phyloP scores from a whole-genome alignment of 1,139 yeast genomes.

The Wickerhamomyces sp. region DNA sequence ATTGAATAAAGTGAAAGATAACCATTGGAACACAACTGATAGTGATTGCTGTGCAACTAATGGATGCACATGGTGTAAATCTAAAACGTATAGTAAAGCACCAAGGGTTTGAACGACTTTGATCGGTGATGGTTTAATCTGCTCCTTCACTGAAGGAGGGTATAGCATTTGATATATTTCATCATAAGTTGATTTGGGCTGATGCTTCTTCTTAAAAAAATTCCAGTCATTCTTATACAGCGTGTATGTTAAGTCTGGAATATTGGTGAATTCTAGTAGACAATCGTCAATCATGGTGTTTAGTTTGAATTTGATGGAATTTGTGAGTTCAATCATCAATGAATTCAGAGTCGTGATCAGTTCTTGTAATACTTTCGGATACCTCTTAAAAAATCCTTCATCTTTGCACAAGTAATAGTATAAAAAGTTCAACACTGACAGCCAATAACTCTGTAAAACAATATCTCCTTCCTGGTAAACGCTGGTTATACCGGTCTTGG shows the following conservation, averaged over 20 bases:
- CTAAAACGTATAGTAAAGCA: constrained; percentile 81
- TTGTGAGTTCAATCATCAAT: constrained; percentile 57
- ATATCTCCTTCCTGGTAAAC: constrained; percentile 56
- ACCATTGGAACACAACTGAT: constrained; percentile 75
- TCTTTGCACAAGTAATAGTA: constrained; percentile 61
- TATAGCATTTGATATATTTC: constrained; percentile 65
- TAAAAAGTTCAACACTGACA: constrained; percentile 60
- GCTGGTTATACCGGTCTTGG: constrained; percentile 53
- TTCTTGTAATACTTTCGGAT: constrained; percentile 60
- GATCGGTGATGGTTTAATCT: constrained; percentile 81
- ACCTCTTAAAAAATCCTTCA: constrained; percentile 44
- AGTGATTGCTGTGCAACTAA: constrained; percentile 71
- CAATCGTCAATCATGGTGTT: constrained; percentile 57
- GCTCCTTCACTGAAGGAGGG: constrained; percentile 66
- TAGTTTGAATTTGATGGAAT: constrained; percentile 60
- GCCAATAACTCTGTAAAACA: constrained; percentile 69
- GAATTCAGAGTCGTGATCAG: constrained; percentile 55
- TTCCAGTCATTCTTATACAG: constrained; percentile 75
- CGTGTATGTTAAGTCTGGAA: constrained; percentile 49
- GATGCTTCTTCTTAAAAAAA: constrained; percentile 51
- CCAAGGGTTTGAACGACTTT: constrained; percentile 83
- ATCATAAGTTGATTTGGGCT: constrained; percentile 45
- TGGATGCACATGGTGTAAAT: constrained; percentile 76
- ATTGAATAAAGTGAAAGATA: constrained; percentile 71
- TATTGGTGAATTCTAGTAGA: constrained; percentile 56